Evolutionary conservation across 1,284 basidiomycete species (phyloP).

Genomic region (Earliella scabrosa): DNA sequence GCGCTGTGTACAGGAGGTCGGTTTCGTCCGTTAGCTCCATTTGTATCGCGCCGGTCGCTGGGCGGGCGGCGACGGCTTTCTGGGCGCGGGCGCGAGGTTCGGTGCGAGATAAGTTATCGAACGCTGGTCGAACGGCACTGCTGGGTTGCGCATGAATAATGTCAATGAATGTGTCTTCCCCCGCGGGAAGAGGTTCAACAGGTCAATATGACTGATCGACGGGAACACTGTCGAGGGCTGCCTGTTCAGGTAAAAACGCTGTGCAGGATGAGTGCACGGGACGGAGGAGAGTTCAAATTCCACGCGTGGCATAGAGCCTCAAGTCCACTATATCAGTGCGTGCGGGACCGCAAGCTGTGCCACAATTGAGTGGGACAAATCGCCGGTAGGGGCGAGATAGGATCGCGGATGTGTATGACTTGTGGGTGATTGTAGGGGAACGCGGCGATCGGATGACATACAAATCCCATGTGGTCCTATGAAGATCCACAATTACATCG

Average conservation of each 20-base stretch:
- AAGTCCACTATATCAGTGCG: not conserved
- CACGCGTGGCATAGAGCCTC: not conserved
- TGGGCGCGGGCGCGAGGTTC: not conserved
- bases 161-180: too few relatives aligned
- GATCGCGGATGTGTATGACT: not conserved
- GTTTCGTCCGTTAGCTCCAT: not conserved
- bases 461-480: not conserved
- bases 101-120: not conserved
- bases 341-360: not conserved
- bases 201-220: not conserved
- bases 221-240: not conserved
- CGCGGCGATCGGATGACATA: slow-evolving; percentile 2
- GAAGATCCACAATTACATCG: not conserved
- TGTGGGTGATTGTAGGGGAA: slow-evolving; percentile 10
- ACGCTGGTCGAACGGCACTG: not conserved
- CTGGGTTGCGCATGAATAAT: not conserved
- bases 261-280: not conserved
- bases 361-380: not conserved
- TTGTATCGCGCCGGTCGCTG: not conserved
- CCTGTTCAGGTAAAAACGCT: not conserved
- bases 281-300: not conserved
- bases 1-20: not conserved
- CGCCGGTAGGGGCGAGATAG: not conserved
- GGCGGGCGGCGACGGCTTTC: not conserved
- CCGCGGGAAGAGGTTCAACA: too few relatives aligned